Percentiles rank a stretch among this genome's conserved stretches.
phyloP scores from a whole-genome alignment of 1,139 yeast genomes.

The Suhomyces kunorum region DNA sequence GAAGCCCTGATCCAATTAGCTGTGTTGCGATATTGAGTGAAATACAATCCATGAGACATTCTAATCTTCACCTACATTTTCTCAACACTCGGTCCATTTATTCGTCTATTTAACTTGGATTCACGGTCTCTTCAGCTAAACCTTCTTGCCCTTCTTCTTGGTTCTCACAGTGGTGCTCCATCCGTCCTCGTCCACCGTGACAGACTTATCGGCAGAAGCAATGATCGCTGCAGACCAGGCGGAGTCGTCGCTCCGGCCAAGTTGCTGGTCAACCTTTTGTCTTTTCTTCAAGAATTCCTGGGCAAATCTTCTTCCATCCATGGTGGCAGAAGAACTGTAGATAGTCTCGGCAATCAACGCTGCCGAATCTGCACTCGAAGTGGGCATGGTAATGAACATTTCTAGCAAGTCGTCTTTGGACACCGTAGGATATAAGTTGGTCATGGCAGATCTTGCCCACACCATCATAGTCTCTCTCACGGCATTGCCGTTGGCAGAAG shows the following conservation, averaged over 20 bases:
- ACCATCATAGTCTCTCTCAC: conserved; percentile 67
- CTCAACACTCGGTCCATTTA: too few relatives aligned
- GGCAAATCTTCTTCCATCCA: conserved; percentile 96
- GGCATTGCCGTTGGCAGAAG: conserved; percentile 28
- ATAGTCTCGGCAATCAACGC: conserved; percentile 92
- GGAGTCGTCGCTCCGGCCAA: conserved; percentile 48
- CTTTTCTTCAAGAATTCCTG: conserved; percentile 83
- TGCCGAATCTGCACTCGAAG: conserved; percentile 61
- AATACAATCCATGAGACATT: too few relatives aligned
- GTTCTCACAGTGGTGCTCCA: conserved; percentile 57
- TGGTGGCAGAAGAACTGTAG: conserved; percentile 83
- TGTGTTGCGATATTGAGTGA: too few relatives aligned
- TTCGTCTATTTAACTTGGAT: too few relatives aligned
- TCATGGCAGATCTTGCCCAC: conserved; percentile 83
- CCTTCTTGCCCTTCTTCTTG: conserved; percentile 32
- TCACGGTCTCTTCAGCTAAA: too few relatives aligned
- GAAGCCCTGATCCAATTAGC: too few relatives aligned
- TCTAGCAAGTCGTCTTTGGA: conserved; percentile 74
- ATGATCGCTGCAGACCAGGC: conserved; percentile 68
- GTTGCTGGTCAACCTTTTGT: conserved; percentile 62
- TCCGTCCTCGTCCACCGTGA: conserved; percentile 67
- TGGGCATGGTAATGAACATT: conserved; percentile 78
- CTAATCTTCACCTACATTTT: too few relatives aligned
- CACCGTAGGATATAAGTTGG: conserved; percentile 72
- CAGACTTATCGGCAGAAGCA: conserved; percentile 47